Evolutionary conservation across 2,329 filamentous ascomycete species (phyloP).

Genomic region (Fonsecaea nubica): DNA sequence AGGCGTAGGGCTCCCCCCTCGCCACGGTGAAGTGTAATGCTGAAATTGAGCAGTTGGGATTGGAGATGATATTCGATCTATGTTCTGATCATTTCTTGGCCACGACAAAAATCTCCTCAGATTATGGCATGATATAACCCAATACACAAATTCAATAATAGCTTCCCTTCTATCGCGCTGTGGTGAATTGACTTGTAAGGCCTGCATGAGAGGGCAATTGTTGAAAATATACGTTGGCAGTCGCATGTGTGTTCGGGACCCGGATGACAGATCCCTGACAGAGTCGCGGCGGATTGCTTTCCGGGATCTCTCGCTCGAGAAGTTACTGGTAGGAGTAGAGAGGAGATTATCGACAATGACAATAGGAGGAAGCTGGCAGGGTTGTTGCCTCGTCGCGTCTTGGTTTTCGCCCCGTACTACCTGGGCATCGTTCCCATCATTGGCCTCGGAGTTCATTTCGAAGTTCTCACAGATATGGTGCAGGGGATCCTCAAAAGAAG

Average conservation of each 20-base stretch:
- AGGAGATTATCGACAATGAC: background rate
- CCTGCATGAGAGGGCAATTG: background rate
- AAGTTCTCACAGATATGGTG: background rate
- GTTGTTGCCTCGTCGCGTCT: conserved; percentile 3
- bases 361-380: conserved; percentile 4
- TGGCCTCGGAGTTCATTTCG: background rate
- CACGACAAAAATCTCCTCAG: conserved; percentile 3
- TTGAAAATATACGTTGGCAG: conserved; percentile 4
- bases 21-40: background rate
- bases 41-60: background rate
- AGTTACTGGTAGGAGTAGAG: background rate
- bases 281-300: background rate
- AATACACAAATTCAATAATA: conserved; percentile 9
- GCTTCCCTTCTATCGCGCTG: conserved; percentile 1
- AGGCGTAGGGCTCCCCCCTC: background rate
- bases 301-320: background rate
- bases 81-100: conserved; percentile 3
- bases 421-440: background rate
- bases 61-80: background rate
- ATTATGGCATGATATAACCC: conserved; percentile 10
- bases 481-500: background rate
- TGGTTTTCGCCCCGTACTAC: background rate
- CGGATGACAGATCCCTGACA: conserved; percentile 2
- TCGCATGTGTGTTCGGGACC: background rate
- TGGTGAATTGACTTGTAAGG: conserved; percentile 8